Base-by-base conservation (phyloP, 78 protist species). In the Bodo saltans region DNA sequence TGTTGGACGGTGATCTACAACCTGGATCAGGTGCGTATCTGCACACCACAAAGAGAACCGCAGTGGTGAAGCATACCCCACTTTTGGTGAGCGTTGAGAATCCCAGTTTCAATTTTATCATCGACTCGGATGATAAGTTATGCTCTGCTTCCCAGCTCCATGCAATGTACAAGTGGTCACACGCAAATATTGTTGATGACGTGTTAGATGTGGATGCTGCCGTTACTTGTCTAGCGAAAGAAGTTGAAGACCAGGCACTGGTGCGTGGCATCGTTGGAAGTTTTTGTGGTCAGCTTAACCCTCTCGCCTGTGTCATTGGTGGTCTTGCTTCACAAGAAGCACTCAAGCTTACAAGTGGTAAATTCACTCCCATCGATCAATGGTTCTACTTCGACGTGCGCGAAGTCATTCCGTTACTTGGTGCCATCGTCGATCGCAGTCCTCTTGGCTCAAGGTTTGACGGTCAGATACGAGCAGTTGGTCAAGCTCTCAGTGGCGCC, bases 291-390 rank as follows among this genome's bases (percentile, higher is more conserved):
- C 0, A n/a, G 32, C 30, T 83, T 0, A 1, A 37, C 76, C 91
- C 91, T 28, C 11, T 90, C 39, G 67, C 88, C 27, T 81, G 91
- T 0, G 0, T 88, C 29, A 3, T 88, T 23, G 93, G 92, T 0
- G 94, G 93, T 30, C 26, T 92, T 35, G 92, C 40, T 1, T 86
- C 91, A 41, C 94, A 90, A 40, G 95, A 93, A 33, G 91, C 78
- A 30, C 78, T 90, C 67, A 93, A 93, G 88, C 89, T 87, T 2
- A 42, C n/a, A 75, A 34, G 87, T 11, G 52, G 82, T 42, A 88
- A 84, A 79, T 90, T 53, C 82, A 47, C 75, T 0, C 95, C 95
- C 17, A 8, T 93, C 30, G 26, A 29, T 12, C 93, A 93, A 72
- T 89, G 85, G 78, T 39, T 92, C 68, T 85, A 85, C 73, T 83